Conservation (phyloP, 2,329 filamentous ascomycete species). For the Neofusicoccum ribis region DNA sequence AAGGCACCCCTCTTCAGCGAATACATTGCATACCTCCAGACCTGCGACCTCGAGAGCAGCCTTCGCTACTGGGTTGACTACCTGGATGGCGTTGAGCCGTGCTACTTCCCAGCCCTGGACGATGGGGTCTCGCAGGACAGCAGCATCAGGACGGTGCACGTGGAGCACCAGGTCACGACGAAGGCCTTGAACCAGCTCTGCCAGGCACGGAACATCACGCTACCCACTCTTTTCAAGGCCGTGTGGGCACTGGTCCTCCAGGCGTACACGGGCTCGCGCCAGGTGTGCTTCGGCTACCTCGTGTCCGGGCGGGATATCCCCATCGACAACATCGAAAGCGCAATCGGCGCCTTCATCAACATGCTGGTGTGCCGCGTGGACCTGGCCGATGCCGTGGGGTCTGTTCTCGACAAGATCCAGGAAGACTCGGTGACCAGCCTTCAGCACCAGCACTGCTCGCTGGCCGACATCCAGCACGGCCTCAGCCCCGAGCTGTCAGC, state of each 20-base stretch:
- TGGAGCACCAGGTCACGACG: slow-evolving; percentile 40
- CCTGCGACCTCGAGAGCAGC: slow-evolving; percentile 8
- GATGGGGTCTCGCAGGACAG: slow-evolving; percentile 21
- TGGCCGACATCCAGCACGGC: slow-evolving; percentile 31
- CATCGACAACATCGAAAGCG: slow-evolving; percentile 34
- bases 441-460: slow-evolving; percentile 30
- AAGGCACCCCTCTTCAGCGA: slow-evolving; percentile 39
- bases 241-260: slow-evolving; percentile 35
- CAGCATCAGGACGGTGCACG: slow-evolving; percentile 1
- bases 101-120: slow-evolving; percentile 38
- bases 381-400: slow-evolving; percentile 29
- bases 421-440: not conserved
- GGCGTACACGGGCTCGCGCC: slow-evolving; percentile 29
- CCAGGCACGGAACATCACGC: slow-evolving; percentile 46
- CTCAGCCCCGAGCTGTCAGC: slow-evolving; percentile 48
- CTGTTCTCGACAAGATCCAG: slow-evolving; percentile 24
- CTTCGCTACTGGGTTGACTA: slow-evolving; percentile 41
- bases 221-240: slow-evolving; percentile 48
- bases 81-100: slow-evolving; percentile 41
- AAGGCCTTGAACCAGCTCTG: slow-evolving; percentile 34
- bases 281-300: slow-evolving; percentile 39
- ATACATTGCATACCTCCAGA: slow-evolving; percentile 37
- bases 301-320: slow-evolving; percentile 38
- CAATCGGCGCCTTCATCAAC: slow-evolving; percentile 40
- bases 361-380: slow-evolving; percentile 40